phyloP scores from a whole-genome alignment of 2,329 filamentous ascomycete genomes.

The Fusarium longipes region DNA sequence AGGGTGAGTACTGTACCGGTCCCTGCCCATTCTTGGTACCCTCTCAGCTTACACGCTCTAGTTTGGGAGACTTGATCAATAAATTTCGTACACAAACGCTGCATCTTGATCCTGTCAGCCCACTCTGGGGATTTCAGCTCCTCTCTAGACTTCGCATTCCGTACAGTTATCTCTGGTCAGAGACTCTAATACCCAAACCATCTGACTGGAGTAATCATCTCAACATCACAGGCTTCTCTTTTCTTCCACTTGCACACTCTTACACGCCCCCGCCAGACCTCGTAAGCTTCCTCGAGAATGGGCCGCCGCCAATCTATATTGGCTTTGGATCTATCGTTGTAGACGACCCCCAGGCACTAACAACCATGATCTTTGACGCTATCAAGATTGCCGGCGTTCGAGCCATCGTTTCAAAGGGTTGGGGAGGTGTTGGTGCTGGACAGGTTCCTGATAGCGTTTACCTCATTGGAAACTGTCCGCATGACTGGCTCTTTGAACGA shows the following conservation, averaged over 20 bases:
- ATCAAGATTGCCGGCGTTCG: constrained; percentile 67
- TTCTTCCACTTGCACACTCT: constrained; percentile 62
- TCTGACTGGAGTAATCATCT: constrained; percentile 70
- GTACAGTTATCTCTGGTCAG: constrained; percentile 78
- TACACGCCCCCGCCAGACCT: constrained; percentile 68
- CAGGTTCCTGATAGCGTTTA: constrained; percentile 62
- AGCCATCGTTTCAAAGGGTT: constrained; percentile 72
- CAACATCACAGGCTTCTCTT: constrained; percentile 71
- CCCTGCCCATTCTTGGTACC: too few species aligned
- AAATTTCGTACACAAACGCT: constrained; percentile 72
- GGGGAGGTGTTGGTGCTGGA: constrained; percentile 68
- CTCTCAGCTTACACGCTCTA: background rate
- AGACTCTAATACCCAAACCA: constrained; percentile 73
- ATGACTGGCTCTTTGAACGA: constrained; percentile 73
- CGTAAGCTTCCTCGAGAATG: constrained; percentile 63
- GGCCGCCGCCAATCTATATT: constrained; percentile 71
- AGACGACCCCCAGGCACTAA: constrained; percentile 68
- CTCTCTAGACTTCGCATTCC: constrained; percentile 71
- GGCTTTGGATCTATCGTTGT: constrained; percentile 76
- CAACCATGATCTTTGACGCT: constrained; percentile 68
- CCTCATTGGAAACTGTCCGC: constrained; percentile 72
- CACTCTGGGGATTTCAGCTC: constrained; percentile 74
- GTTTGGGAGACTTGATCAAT: constrained; percentile 77
- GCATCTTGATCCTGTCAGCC: constrained; percentile 71
- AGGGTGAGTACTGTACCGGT: constrained; percentile 54